These are phyloP conservation scores for Cyclotella atomus DNA, from an alignment of 108 stramenopile species.

Conservation along the genomic window DNA sequence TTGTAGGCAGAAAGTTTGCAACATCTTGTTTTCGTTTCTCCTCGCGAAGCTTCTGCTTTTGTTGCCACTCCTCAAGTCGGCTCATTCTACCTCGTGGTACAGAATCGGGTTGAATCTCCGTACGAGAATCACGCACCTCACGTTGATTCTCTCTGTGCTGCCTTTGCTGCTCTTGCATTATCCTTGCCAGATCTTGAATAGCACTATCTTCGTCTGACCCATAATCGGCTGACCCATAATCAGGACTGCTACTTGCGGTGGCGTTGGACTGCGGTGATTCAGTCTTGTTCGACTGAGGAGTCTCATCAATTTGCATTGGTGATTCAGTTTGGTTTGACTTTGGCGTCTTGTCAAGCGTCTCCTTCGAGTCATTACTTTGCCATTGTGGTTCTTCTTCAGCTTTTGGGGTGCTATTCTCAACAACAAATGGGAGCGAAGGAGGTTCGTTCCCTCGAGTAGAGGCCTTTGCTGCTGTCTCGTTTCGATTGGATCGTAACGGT, in stretches of 20 bases:
- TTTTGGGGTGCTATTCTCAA: neutral
- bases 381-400: neutral
- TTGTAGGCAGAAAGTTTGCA: neutral
- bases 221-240: neutral
- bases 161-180: conserved; percentile 13
- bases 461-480: neutral
- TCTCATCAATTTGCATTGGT: neutral
- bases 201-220: conserved; percentile 12
- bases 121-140: neutral
- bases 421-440: neutral
- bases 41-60: neutral
- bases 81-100: conserved; percentile 5
- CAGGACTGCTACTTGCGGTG: neutral
- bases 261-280: neutral
- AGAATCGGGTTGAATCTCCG: neutral
- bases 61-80: conserved; percentile 6
- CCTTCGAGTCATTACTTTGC: too few species aligned
- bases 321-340: neutral
- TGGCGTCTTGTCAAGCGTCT: too few species aligned
- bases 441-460: neutral
- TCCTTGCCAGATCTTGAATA: conserved; percentile 9
- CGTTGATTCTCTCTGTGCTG: conserved; percentile 1
- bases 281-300: neutral
- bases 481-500: conserved; percentile 13
- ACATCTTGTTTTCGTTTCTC: neutral